Evolutionary conservation across 2,329 filamentous ascomycete species (phyloP), one percentile per base, ranked within the genome.

Genomic region (Triangularia verruculosa): DNA sequence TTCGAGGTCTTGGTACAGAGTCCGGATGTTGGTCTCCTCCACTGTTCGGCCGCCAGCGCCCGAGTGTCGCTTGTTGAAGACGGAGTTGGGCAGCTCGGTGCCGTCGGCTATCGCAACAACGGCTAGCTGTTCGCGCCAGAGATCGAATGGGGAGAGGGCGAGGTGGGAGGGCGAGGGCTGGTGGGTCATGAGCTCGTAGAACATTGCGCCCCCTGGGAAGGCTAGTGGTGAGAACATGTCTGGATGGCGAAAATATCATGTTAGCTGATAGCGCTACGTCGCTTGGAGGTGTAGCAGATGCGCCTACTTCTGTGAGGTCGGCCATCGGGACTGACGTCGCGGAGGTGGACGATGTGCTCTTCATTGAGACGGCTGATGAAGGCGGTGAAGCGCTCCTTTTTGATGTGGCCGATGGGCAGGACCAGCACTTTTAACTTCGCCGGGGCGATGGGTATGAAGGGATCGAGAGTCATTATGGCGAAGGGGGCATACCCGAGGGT

Each of bases 181-280:
- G 72, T 92, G 89, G 65, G 91, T 92, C 63, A 90, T 88, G 66
- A 97, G 84, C 74, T 97, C 90, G 82, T 95, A 97, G 71, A 97
- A 84, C 66, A 98, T 89, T 72, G 89, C 88, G 65, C 94, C 94
- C 70, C 88, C 86, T 11, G 92, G 93, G 76, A 95, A 97, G 13
- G 90, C 91, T 72, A 95, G 80, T 47, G 94, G 94, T 64, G 92
- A 96, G 78, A 98, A 97, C 88, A 95, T 93, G 77, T 92, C 93
- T 97, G 75, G 65, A 61, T 39, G 25, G 20, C 5, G 22, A 24
- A 13, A 6, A 25, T 34, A 65, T 52, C 62, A 43, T 51, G 67
- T 68, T 60, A 68, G 61, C 65, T 60, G 9, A 59, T 34, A 57
- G 63, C 28, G 9, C 58, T 12, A 43, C 39, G 34, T n/a, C 60